These are phyloP conservation scores for Cladophialophora chaetospira DNA, from an alignment of 2,329 filamentous ascomycete genomes.

Conservation along the genomic window DNA sequence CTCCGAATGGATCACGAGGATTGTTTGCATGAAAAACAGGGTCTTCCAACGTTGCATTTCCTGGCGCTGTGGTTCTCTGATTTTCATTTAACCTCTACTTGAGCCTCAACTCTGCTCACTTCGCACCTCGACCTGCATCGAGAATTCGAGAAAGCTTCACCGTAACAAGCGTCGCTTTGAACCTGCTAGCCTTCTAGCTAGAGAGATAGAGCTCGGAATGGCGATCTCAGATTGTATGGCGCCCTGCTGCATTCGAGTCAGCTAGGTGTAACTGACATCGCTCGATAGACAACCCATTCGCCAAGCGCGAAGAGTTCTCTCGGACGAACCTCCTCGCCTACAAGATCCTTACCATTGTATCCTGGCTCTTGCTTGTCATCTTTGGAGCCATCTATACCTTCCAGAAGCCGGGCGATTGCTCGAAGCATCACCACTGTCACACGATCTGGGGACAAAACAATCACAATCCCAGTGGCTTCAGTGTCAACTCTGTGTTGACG, in stretches of 20 bases:
- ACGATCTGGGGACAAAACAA: slow-evolving; percentile 77
- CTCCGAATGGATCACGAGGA: background rate
- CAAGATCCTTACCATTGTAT: slow-evolving; percentile 72
- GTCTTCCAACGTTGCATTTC: background rate
- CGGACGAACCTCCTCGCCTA: slow-evolving; percentile 66
- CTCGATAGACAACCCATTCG: slow-evolving; percentile 71
- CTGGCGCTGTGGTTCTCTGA: background rate
- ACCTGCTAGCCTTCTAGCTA: too few relatives aligned
- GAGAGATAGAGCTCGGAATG: slow-evolving; percentile 20
- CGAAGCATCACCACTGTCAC: slow-evolving; percentile 53
- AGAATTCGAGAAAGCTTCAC: background rate
- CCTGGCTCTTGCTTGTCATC: slow-evolving; percentile 73
- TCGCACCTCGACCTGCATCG: background rate
- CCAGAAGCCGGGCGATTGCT: slow-evolving; percentile 64
- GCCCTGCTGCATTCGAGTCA: background rate
- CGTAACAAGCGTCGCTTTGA: too few relatives aligned
- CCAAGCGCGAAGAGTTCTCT: slow-evolving; percentile 67
- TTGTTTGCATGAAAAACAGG: background rate
- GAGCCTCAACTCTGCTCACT: background rate
- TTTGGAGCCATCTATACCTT: slow-evolving; percentile 74
- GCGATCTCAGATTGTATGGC: slow-evolving; percentile 22
- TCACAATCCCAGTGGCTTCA: slow-evolving; percentile 69
- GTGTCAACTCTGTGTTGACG: slow-evolving; percentile 65
- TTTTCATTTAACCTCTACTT: background rate
- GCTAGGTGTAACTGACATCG: slow-evolving; percentile 1